Percentiles rank a stretch among this genome's conserved stretches.
These are phyloP conservation scores for Globisporangium takayamanum DNA, from an alignment of 352 stramenopile species.

Conservation along the genomic window DNA sequence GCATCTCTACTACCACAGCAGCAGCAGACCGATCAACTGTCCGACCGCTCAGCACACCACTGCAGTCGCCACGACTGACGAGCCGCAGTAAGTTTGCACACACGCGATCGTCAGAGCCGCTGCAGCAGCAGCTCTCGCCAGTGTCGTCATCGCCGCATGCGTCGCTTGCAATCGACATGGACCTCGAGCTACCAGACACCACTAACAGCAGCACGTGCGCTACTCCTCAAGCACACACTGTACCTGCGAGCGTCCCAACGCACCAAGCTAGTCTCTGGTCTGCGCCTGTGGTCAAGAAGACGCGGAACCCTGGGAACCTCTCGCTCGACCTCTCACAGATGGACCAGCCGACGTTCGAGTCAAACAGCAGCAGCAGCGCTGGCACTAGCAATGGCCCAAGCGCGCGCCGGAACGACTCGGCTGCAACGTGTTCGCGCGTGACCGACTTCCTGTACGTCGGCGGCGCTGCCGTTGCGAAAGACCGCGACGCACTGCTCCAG, in stretches of 20 bases:
- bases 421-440: slow-evolving; percentile 67
- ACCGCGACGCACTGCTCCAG: slow-evolving; percentile 56
- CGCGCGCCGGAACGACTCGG: slow-evolving; percentile 47
- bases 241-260: slow-evolving; percentile 24
- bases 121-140: neutral
- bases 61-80: neutral
- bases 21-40: neutral
- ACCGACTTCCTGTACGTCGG: slow-evolving; percentile 88
- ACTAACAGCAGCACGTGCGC: neutral
- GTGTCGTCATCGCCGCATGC: slow-evolving; percentile 4
- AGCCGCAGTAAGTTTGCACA: slow-evolving; percentile 4
- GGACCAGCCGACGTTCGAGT: slow-evolving; percentile 33
- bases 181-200: slow-evolving; percentile 4
- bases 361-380: slow-evolving; percentile 5
- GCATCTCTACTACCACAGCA: neutral
- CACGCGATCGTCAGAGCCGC: slow-evolving; percentile 4
- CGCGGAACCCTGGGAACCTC: slow-evolving; percentile 73
- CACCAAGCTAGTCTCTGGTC: slow-evolving; percentile 31
- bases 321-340: slow-evolving; percentile 79
- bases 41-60: neutral
- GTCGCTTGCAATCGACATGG: slow-evolving; percentile 15
- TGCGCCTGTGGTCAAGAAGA: slow-evolving; percentile 24
- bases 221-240: neutral
- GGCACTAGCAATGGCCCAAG: slow-evolving; percentile 7
- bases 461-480: slow-evolving; percentile 68